Conservation (phyloP, 345 rosid genomes). For the Ricinus communis region DNA sequence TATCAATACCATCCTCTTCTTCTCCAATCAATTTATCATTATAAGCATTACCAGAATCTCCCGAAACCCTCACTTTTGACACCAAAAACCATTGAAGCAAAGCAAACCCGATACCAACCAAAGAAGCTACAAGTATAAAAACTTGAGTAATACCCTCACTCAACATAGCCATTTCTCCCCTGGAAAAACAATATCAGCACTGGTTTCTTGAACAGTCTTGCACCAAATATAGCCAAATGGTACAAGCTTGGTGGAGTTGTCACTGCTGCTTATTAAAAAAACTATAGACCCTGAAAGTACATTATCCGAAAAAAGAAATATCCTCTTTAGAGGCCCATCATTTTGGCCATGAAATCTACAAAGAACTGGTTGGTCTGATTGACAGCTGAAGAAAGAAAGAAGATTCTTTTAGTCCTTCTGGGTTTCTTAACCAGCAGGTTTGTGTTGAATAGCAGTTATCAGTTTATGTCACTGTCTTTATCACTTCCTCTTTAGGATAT, state of each 20-base stretch:
- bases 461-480: constrained; percentile 21
- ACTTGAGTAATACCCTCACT: constrained; percentile 52
- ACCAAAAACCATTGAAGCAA: constrained; percentile 69
- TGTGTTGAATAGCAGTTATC: constrained; percentile 36
- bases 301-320: constrained; percentile 20
- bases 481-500: constrained; percentile 13
- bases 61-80: constrained; percentile 49
- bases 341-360: constrained; percentile 13
- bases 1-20: constrained; percentile 53
- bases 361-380: constrained; percentile 49
- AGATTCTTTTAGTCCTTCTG: constrained; percentile 3
- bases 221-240: constrained; percentile 7
- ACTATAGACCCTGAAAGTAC: not conserved
- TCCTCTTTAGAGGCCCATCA: constrained; percentile 16
- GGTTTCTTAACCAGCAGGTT: constrained; percentile 24
- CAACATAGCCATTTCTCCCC: constrained; percentile 37
- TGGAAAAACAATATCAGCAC: not conserved
- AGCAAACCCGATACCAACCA: constrained; percentile 62
- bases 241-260: not conserved
- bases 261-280: not conserved
- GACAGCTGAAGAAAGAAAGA: constrained; percentile 24
- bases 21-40: constrained; percentile 45
- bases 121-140: constrained; percentile 48
- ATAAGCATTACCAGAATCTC: constrained; percentile 32
- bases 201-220: constrained; percentile 7